phyloP scores from a whole-genome alignment of 2,329 filamentous ascomycete species.

The Colletotrichum tanaceti region DNA sequence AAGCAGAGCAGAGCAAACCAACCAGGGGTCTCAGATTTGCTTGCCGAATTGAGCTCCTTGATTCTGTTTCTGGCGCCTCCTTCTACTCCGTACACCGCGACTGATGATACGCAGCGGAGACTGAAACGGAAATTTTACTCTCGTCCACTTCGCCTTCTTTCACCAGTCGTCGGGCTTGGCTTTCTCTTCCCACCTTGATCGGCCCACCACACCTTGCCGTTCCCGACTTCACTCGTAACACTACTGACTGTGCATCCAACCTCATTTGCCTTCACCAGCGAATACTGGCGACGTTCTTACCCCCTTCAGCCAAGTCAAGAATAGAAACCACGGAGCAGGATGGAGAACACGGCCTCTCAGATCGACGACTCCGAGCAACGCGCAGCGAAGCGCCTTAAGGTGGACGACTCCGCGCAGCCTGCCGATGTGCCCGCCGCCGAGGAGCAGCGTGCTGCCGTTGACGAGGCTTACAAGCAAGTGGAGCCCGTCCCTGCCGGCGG shows the following conservation, averaged over 20 bases:
- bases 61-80: neutral
- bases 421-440: constrained; percentile 5
- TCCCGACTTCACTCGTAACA: constrained; percentile 12
- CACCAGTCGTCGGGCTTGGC: constrained; percentile 16
- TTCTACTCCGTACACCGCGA: neutral
- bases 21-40: neutral
- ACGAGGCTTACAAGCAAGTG: constrained; percentile 31
- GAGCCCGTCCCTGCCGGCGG: constrained; percentile 34
- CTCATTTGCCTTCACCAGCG: neutral
- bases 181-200: neutral
- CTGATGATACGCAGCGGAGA: neutral
- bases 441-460: constrained; percentile 33
- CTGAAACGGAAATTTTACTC: neutral
- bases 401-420: constrained; percentile 33
- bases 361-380: constrained; percentile 40
- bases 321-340: constrained; percentile 6
- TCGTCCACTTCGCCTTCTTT: constrained; percentile 2
- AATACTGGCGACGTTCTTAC: neutral
- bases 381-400: constrained; percentile 44
- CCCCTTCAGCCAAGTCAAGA: neutral
- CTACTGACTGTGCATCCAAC: constrained; percentile 5
- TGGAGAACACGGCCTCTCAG: constrained; percentile 27
- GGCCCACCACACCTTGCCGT: constrained; percentile 24
- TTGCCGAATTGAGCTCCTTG: neutral
- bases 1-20: neutral